Percentiles rank a stretch among this genome's conserved stretches.
These are phyloP conservation scores for Lathyrus aphaca DNA, from an alignment of 306 rosid species.

Conservation along the genomic window DNA sequence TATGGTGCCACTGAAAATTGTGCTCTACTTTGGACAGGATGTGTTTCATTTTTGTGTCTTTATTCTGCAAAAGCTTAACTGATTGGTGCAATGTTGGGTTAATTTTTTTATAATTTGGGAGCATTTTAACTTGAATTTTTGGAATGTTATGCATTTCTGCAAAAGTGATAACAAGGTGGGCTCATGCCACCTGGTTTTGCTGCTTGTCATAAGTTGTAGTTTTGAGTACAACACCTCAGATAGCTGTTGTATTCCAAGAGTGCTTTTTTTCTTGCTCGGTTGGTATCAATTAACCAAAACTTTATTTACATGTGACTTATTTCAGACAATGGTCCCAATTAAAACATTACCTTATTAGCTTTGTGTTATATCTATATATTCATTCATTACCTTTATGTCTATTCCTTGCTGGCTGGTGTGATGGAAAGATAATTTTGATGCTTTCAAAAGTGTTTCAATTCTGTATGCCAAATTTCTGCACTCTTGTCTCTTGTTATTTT, in stretches of 20 bases:
- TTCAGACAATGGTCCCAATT: constrained; percentile 53
- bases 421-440: constrained; percentile 29
- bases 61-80: constrained; percentile 49
- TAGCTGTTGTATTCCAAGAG: constrained; percentile 36
- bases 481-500: constrained; percentile 11
- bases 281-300: constrained; percentile 50
- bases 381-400: constrained; percentile 14
- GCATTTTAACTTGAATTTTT: constrained; percentile 47
- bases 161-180: constrained; percentile 54
- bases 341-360: constrained; percentile 41
- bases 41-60: constrained; percentile 50
- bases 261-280: constrained; percentile 45
- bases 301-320: constrained; percentile 59
- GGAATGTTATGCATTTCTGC: constrained; percentile 55
- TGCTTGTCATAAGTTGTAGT: constrained; percentile 51
- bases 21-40: constrained; percentile 46
- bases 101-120: constrained; percentile 45
- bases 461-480: constrained; percentile 24
- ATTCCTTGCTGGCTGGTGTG: constrained; percentile 40
- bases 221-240: constrained; percentile 46
- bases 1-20: constrained; percentile 39
- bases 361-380: constrained; percentile 40
- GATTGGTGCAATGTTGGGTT: constrained; percentile 43
- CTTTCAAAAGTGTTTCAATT: constrained; percentile 19
- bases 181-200: constrained; percentile 63